Evolutionary conservation across 2,329 filamentous ascomycete species (phyloP).

Genomic region (Xylaria polymorpha): DNA sequence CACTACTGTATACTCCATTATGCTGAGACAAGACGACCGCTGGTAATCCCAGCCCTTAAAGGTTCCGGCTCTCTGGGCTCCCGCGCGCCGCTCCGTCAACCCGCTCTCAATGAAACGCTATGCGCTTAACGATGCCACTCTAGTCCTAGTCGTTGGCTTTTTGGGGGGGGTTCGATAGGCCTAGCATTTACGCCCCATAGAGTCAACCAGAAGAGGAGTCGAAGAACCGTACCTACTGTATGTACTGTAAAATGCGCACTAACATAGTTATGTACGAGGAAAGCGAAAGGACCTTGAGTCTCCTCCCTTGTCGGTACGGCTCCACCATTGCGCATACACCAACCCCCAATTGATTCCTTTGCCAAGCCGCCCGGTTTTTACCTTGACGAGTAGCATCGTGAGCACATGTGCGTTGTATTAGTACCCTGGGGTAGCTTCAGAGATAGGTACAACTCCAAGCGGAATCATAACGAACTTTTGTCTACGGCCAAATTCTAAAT

Average conservation of each 20-base stretch:
- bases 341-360: constrained; percentile 12
- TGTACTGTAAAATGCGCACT: neutral
- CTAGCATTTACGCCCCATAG: constrained; percentile 29
- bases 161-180: constrained; percentile 1
- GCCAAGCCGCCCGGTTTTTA: constrained; percentile 19
- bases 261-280: constrained; percentile 1
- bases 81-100: constrained; percentile 45
- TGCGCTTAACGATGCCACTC: constrained; percentile 46
- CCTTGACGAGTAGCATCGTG: constrained; percentile 1
- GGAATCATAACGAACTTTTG: neutral
- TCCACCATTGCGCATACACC: neutral
- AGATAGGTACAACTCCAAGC: neutral
- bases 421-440: neutral
- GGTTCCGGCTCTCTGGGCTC: constrained; percentile 45
- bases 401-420: neutral
- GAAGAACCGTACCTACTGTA: too few relatives aligned
- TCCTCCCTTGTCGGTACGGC: neutral
- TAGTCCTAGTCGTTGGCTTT: constrained; percentile 37
- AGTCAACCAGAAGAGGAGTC: constrained; percentile 13
- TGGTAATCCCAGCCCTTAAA: constrained; percentile 31
- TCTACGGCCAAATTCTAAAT: neutral
- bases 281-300: constrained; percentile 1
- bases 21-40: constrained; percentile 14
- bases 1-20: constrained; percentile 6
- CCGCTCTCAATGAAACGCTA: constrained; percentile 39